phyloP scores from a whole-genome alignment of 78 protist species.

The Bodo saltans region DNA sequence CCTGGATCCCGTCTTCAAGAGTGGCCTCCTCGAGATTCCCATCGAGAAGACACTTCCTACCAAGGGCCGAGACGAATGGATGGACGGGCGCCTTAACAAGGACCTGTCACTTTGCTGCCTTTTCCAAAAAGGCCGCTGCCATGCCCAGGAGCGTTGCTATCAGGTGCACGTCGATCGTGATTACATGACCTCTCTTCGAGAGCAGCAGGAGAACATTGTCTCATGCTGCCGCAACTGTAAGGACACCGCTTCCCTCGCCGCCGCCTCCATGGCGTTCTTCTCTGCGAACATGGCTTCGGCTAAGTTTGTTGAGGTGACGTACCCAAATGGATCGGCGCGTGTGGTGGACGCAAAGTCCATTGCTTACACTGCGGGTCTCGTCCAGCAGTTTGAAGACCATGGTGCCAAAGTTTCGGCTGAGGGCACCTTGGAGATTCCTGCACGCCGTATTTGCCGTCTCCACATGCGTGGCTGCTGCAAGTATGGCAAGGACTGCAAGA shows the following conservation, averaged over 20 bases:
- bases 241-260: neutral
- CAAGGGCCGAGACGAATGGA: conserved; percentile 16
- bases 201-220: neutral
- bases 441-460: neutral
- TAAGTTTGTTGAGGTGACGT: neutral
- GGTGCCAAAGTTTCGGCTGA: no score
- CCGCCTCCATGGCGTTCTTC: neutral
- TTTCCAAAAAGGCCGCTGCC: conserved; percentile 14
- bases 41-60: neutral
- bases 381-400: neutral
- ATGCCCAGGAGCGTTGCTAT: neutral
- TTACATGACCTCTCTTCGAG: neutral
- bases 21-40: conserved; percentile 1
- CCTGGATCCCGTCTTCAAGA: conserved; percentile 7
- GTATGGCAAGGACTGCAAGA: conserved; percentile 33
- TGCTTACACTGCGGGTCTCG: neutral
- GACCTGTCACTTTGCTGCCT: conserved; percentile 10
- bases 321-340: neutral
- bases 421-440: neutral
- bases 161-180: conserved; percentile 11
- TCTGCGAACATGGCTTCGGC: neutral
- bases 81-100: neutral
- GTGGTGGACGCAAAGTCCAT: neutral
- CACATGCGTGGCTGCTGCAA: conserved; percentile 3
- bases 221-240: neutral